Percentiles rank a stretch among this genome's conserved stretches.
Conservation (phyloP, 768 basidiomycete genomes). For the Dacryopinax spathularia region DNA sequence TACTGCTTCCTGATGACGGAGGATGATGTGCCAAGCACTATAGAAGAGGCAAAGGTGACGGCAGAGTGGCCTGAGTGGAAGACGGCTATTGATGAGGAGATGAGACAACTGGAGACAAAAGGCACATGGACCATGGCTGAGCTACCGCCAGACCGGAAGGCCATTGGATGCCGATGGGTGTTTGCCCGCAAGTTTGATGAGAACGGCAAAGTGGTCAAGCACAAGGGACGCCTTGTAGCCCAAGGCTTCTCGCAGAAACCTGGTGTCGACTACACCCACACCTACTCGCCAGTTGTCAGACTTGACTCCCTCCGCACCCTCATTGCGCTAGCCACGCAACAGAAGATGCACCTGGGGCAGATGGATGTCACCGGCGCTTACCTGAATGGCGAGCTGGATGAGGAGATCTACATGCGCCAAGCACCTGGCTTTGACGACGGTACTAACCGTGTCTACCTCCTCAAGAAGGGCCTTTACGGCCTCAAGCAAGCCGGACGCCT, state of each 20-base stretch:
- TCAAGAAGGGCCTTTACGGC: constrained; percentile 24
- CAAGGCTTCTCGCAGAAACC: constrained; percentile 31
- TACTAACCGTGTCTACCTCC: constrained; percentile 12
- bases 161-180: constrained; percentile 26
- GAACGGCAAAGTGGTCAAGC: constrained; percentile 18
- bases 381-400: constrained; percentile 18
- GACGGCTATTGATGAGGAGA: constrained; percentile 18
- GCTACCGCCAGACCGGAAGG: constrained; percentile 19
- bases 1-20: background rate
- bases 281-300: constrained; percentile 24
- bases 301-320: constrained; percentile 11
- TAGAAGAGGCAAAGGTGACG: constrained; percentile 8
- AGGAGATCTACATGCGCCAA: constrained; percentile 20
- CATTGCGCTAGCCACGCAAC: constrained; percentile 10
- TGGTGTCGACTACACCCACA: constrained; percentile 31
- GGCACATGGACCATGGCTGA: constrained; percentile 20
- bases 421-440: constrained; percentile 9
- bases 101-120: constrained; percentile 13
- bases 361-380: constrained; percentile 12
- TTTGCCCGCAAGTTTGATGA: constrained; percentile 19
- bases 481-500: constrained; percentile 25
- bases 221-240: constrained; percentile 31
- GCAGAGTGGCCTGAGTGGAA: constrained; percentile 16
- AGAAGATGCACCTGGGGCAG: background rate
- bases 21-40: constrained; percentile 6